A percentile compares a stretch with the other conserved stretches of the same genome.
Conservation (phyloP, 148 eudicot genomes). For the Dysphania ambrosioides region DNA sequence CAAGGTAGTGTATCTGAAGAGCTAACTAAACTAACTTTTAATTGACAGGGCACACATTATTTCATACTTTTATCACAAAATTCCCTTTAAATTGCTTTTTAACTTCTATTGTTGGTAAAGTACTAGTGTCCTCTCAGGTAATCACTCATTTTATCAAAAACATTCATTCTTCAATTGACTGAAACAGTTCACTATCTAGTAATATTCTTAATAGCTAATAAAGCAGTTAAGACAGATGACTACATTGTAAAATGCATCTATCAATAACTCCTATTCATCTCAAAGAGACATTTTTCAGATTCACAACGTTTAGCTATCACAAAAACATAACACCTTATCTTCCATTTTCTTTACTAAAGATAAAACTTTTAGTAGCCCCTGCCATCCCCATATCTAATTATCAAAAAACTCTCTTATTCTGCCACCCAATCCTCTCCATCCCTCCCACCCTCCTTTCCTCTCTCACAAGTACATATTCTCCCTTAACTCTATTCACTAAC, state of each 20-base stretch:
- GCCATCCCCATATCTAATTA: no score
- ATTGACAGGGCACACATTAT: neutral
- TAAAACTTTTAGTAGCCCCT: no score
- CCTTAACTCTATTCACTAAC: neutral
- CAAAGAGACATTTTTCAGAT: neutral
- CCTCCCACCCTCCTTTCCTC: no score
- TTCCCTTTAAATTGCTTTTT: neutral
- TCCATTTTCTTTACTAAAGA: neutral
- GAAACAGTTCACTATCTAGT: neutral
- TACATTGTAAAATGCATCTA: neutral
- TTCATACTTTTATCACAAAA: neutral
- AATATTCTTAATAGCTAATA: neutral
- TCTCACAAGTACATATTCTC: neutral
- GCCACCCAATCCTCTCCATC: no score
- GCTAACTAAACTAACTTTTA: neutral
- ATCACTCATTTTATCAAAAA: neutral
- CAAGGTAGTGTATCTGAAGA: neutral
- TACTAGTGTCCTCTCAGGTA: neutral
- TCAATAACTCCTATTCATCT: neutral
- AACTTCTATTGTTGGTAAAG: neutral
- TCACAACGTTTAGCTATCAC: neutral
- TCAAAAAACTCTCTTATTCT: no score
- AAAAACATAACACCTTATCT: neutral
- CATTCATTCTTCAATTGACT: neutral
- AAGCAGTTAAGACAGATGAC: neutral